These are phyloP conservation scores for Teratosphaeria destructans DNA, from an alignment of 2,329 filamentous ascomycete species.

Conservation along the genomic window DNA sequence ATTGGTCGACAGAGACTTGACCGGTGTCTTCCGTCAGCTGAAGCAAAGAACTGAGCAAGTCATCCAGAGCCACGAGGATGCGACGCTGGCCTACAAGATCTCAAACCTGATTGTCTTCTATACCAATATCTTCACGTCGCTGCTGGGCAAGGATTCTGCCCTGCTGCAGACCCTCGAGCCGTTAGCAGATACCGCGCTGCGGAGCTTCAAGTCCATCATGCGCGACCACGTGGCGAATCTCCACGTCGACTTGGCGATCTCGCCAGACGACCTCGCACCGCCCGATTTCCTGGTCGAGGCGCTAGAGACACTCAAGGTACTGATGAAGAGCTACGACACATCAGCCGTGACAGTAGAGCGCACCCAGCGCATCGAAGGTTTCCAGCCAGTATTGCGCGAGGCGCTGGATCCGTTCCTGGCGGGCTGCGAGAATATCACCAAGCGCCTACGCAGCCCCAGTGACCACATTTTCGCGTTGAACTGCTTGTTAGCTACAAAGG, in stretches of 20 bases:
- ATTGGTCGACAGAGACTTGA: constrained; percentile 75
- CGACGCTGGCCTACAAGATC: constrained; percentile 78
- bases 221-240: constrained; percentile 68
- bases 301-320: constrained; percentile 62
- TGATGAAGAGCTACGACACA: constrained; percentile 80
- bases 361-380: constrained; percentile 53
- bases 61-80: constrained; percentile 84
- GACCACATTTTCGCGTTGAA: constrained; percentile 64
- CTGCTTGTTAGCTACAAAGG: constrained; percentile 51
- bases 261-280: constrained; percentile 61
- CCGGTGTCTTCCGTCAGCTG: constrained; percentile 72
- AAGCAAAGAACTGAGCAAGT: constrained; percentile 84
- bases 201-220: constrained; percentile 72
- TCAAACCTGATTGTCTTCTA: constrained; percentile 88
- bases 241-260: constrained; percentile 59
- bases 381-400: constrained; percentile 64
- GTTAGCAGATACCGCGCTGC: constrained; percentile 65
- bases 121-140: constrained; percentile 67
- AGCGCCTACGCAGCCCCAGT: constrained; percentile 47
- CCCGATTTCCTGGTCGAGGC: constrained; percentile 75
- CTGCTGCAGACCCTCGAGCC: constrained; percentile 58
- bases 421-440: constrained; percentile 60
- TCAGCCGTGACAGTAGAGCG: constrained; percentile 51
- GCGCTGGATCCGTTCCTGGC: constrained; percentile 78
- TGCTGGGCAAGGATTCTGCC: constrained; percentile 59